These are phyloP conservation scores for Trichoderma koningiopsis DNA, from an alignment of 2,329 filamentous ascomycete genomes.

Conservation along the genomic window DNA sequence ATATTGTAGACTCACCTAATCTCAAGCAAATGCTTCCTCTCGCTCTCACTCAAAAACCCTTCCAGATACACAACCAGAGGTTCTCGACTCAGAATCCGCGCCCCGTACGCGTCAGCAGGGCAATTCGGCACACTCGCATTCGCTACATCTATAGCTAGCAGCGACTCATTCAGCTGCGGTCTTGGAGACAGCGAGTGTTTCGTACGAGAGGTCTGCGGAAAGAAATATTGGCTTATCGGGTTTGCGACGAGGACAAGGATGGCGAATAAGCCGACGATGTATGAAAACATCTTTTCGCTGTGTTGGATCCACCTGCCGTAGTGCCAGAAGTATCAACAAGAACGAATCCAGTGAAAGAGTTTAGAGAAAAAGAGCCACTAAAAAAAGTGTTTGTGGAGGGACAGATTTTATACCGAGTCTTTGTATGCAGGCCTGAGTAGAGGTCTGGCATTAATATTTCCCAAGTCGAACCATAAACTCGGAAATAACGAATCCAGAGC, in stretches of 20 bases:
- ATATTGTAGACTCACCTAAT: slow-evolving; percentile 48
- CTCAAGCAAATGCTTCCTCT: slow-evolving; percentile 51
- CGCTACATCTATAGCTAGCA: slow-evolving; percentile 50
- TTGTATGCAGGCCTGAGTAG: not conserved
- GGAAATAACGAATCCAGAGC: not conserved
- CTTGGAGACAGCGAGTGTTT: slow-evolving; percentile 40
- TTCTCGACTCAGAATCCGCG: slow-evolving; percentile 52
- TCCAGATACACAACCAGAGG: slow-evolving; percentile 58
- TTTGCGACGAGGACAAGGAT: slow-evolving; percentile 48
- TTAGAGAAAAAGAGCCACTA: not conserved
- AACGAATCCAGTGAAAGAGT: rapidly evolving
- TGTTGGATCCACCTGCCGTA: not conserved
- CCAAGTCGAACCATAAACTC: not conserved
- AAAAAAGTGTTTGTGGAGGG: not conserved
- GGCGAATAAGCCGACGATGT: slow-evolving; percentile 46
- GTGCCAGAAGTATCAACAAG: not conserved
- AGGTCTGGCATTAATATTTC: not conserved
- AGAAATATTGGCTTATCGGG: slow-evolving; percentile 46
- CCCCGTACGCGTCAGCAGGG: slow-evolving; percentile 45
- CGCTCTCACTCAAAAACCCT: slow-evolving; percentile 49
- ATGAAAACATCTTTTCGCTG: slow-evolving; percentile 46
- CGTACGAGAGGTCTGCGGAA: slow-evolving; percentile 29
- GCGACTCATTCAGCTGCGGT: slow-evolving; percentile 53
- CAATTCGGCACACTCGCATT: slow-evolving; percentile 44
- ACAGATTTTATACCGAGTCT: not conserved